Evolutionary conservation across 2,329 filamentous ascomycete genomes (phyloP), one percentile per base, ranked within the genome.

Genomic region (Neodidymelliopsis sp.): DNA sequence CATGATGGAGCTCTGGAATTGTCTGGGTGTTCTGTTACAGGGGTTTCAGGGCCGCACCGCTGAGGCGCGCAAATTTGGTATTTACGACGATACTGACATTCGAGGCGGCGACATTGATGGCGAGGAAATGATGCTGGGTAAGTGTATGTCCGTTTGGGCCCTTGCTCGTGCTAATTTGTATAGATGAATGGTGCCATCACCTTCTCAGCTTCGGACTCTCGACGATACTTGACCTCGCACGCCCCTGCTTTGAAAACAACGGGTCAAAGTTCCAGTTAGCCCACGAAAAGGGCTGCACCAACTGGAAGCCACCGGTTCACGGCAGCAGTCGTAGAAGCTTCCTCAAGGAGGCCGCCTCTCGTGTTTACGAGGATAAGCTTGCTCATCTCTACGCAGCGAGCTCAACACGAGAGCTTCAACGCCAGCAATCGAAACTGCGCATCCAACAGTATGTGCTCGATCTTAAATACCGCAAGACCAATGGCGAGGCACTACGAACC

Each of bases 1-100:
- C 62, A 84, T 87, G 76, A 83, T 78, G 28, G 84, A 87, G 59
- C 75, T 87, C 9, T 87, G 84, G 84, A 83, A 79, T 8, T 86
- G 84, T 59, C 65, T 87, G 29, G 76, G 77, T 15, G 77, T 80
- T 5, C 69, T 87, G 6, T 67, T 87, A 3, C 78, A 82, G 40
- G 77, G 77, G 8, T 79, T 85, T 37, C 78, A 81, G 47, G 82
- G 79, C 2, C 78, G 79, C 41, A 78, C 78, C 20, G 72, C 74
- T 16, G 78, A 84, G 58, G 84, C 84, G 18, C 75, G 82, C 22
- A 71, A 77, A 23, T 76, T 74, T 48, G 84, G 84, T 5, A 71
- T 87, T 23, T 87, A 81, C 58, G 78, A 84, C 19, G 63, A 68
- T 11, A 75, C 73, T 11, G 69, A 76, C n/a, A 61, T 79, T 12